Evolutionary conservation across 495 filamentous ascomycete genomes (phyloP).

Genomic region (Aspergillus olivimuriae): DNA sequence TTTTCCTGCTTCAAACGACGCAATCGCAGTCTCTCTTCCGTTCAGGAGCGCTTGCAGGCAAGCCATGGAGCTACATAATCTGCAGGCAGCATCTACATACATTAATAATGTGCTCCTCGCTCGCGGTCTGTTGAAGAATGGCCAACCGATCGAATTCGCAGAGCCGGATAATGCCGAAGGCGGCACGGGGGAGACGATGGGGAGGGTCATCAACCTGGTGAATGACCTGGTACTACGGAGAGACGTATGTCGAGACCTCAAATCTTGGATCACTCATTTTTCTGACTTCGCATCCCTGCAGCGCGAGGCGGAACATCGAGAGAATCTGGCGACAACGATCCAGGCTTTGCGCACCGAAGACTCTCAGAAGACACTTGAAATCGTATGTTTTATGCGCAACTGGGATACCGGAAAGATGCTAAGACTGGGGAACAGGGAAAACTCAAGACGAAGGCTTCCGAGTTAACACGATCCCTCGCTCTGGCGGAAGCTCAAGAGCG

Average conservation of each 20-base stretch:
- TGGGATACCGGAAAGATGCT: conserved; percentile 4
- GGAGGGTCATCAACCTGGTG: conserved; percentile 80
- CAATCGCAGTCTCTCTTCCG: neutral
- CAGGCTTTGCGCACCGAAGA: conserved; percentile 66
- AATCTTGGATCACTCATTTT: neutral
- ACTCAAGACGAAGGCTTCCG: conserved; percentile 62
- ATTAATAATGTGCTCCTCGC: conserved; percentile 94
- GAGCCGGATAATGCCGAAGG: conserved; percentile 61
- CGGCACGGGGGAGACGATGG: conserved; percentile 64
- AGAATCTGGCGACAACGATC: conserved; percentile 72
- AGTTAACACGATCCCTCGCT: conserved; percentile 68
- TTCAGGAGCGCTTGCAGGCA: conserved; percentile 20
- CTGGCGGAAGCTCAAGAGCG: conserved; percentile 68
- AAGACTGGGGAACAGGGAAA: conserved; percentile 35
- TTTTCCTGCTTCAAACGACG: neutral
- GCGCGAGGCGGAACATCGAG: conserved; percentile 84
- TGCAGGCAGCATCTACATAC: conserved; percentile 85
- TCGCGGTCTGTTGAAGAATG: conserved; percentile 79
- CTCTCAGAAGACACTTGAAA: conserved; percentile 57
- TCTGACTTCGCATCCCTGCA: conserved; percentile 24
- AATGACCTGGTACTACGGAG: conserved; percentile 83
- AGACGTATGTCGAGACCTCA: conserved; percentile 53
- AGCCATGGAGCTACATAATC: conserved; percentile 70
- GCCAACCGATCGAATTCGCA: conserved; percentile 79
- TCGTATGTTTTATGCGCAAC: conserved; percentile 26